phyloP scores from a whole-genome alignment of 139 green algal species.

The Nannochloris sp. region DNA sequence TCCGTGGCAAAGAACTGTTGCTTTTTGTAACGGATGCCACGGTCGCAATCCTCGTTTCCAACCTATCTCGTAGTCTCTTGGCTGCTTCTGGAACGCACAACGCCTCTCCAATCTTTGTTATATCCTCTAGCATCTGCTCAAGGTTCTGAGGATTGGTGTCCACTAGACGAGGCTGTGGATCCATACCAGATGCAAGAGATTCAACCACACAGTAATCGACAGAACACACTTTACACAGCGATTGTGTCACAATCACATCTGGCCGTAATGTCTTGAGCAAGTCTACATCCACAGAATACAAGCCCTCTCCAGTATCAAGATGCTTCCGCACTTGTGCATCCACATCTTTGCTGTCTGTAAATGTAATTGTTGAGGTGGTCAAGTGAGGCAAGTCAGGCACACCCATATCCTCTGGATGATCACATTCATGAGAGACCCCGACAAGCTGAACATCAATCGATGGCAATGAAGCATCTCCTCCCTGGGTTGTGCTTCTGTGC shows the following conservation, averaged over 20 bases:
- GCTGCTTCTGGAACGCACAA: constrained; percentile 1
- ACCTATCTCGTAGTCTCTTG: background rate
- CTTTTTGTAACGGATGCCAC: background rate
- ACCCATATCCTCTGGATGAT: constrained; percentile 33
- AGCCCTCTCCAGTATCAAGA: constrained; percentile 32
- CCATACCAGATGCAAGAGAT: constrained; percentile 17
- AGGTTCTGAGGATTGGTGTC: constrained; percentile 8
- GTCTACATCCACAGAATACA: constrained; percentile 45
- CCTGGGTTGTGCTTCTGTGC: background rate
- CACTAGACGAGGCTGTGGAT: constrained; percentile 26
- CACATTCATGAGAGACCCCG: constrained; percentile 45
- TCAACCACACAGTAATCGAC: constrained; percentile 51
- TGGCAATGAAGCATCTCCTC: constrained; percentile 17
- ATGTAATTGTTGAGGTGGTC: constrained; percentile 46
- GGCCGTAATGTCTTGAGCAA: constrained; percentile 33
- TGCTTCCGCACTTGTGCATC: constrained; percentile 13
- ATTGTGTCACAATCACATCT: constrained; percentile 57
- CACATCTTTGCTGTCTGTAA: constrained; percentile 27
- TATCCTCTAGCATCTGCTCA: constrained; percentile 1
- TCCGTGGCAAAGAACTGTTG: no score
- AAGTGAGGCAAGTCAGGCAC: constrained; percentile 32
- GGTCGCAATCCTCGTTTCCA: constrained; percentile 9
- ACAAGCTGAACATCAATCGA: background rate
- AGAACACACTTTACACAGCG: constrained; percentile 51
- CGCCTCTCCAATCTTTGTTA: background rate